phyloP scores from a whole-genome alignment of 202 grass and related monocot species.

The Alloteropsis angusta region DNA sequence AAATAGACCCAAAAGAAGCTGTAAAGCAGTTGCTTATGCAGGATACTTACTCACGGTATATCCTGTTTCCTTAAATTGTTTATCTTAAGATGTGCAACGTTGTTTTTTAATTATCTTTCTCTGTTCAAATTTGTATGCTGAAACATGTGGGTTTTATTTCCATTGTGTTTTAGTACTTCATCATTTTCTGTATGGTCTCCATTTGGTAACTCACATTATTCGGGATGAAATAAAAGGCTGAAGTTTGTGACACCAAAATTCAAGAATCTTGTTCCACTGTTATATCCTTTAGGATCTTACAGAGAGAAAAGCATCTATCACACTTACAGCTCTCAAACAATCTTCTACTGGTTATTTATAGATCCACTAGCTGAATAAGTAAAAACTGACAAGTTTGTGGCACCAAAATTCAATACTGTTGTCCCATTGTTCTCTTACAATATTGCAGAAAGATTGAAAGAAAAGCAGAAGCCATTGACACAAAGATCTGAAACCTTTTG shows the following conservation, averaged over 20 bases:
- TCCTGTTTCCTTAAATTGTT: background rate
- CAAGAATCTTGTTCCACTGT: background rate
- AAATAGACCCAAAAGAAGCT: constrained; percentile 47
- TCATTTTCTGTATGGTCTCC: background rate
- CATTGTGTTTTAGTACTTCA: background rate
- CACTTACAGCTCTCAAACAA: background rate
- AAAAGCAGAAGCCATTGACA: background rate
- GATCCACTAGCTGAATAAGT: background rate
- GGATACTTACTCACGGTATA: constrained; percentile 60
- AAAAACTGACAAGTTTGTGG: background rate
- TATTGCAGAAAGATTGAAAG: background rate
- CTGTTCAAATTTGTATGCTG: background rate
- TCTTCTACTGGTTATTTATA: background rate
- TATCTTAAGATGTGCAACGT: background rate
- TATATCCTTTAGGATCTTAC: background rate
- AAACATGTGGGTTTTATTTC: background rate
- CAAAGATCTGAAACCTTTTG: background rate
- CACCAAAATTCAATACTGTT: background rate
- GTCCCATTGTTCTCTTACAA: background rate
- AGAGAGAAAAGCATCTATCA: background rate
- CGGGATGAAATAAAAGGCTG: background rate
- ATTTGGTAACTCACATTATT: background rate
- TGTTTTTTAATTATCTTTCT: background rate
- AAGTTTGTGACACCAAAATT: background rate
- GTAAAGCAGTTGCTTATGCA: constrained; percentile 50